Evolutionary conservation across 345 rosid species (phyloP).

Genomic region (Gossypium rotundifolium): DNA sequence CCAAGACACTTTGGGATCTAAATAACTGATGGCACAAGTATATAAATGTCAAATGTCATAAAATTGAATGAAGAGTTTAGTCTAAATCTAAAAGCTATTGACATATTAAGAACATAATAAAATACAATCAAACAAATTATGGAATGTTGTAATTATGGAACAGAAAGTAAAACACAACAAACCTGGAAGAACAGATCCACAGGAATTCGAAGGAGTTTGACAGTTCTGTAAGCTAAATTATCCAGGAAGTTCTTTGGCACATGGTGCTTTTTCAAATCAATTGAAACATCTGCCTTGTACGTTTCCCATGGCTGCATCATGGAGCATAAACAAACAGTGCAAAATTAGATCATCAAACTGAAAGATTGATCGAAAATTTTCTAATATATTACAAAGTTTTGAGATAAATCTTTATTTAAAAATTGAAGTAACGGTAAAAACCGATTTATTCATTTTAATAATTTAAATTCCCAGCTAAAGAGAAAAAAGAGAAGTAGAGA

Average conservation of each 20-base stretch:
- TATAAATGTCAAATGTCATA: neutral
- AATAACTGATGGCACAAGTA: neutral
- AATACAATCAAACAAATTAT: neutral
- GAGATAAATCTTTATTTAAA: neutral
- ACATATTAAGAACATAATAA: neutral
- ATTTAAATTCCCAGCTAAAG: neutral
- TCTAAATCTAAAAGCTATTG: neutral
- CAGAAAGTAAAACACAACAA: constrained; percentile 6
- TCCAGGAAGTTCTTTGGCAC: constrained; percentile 48
- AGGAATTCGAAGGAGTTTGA: constrained; percentile 61
- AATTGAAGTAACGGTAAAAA: neutral
- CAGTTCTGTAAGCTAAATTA: constrained; percentile 60
- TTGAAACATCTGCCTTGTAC: constrained; percentile 41
- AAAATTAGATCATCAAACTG: neutral
- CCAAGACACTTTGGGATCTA: neutral
- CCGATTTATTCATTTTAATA: neutral
- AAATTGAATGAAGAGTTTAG: neutral
- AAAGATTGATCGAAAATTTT: neutral
- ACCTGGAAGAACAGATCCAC: constrained; percentile 73
- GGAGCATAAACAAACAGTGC: neutral
- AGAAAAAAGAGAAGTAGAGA: neutral
- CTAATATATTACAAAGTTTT: neutral
- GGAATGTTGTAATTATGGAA: neutral
- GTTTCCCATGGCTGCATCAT: constrained; percentile 74
- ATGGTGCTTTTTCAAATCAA: constrained; percentile 73